Conservation (phyloP, 768 basidiomycete species). For the Porphyrellus cyaneotinctus region DNA sequence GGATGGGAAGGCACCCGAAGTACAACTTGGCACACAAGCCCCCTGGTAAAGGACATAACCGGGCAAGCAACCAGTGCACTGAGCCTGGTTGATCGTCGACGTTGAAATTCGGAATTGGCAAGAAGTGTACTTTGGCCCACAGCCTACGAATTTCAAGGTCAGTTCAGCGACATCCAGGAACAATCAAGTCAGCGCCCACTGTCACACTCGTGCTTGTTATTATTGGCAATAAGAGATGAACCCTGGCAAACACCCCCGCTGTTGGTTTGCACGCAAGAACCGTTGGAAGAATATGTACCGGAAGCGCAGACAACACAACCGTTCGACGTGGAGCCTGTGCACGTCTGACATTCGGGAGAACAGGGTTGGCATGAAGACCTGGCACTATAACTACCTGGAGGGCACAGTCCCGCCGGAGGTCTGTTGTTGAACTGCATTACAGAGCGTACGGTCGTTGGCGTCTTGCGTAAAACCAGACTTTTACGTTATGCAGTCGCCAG, state of each 20-base stretch:
- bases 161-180: neutral
- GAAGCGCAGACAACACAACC: constrained; percentile 67
- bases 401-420: constrained; percentile 58
- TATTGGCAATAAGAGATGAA: constrained; percentile 70
- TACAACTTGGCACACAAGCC: constrained; percentile 66
- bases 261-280: constrained; percentile 64
- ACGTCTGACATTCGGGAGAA: constrained; percentile 65
- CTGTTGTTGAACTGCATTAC: constrained; percentile 48
- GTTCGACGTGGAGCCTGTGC: constrained; percentile 61
- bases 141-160: constrained; percentile 44
- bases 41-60: constrained; percentile 72
- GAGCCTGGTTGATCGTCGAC: constrained; percentile 61
- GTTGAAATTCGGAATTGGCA: constrained; percentile 75
- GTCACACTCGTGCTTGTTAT: constrained; percentile 79
- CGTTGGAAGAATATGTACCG: constrained; percentile 60
- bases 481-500: constrained; percentile 72
- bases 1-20: constrained; percentile 66
- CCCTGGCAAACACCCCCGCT: constrained; percentile 69
- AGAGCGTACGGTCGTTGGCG: constrained; percentile 62
- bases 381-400: constrained; percentile 60
- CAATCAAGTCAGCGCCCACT: constrained; percentile 38
- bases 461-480: constrained; percentile 64
- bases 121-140: constrained; percentile 76
- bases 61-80: constrained; percentile 77
- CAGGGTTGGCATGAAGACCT: constrained; percentile 54